Base-by-base conservation (phyloP, 2,329 filamentous ascomycete genomes). In the Grosmannia huntii region DNA sequence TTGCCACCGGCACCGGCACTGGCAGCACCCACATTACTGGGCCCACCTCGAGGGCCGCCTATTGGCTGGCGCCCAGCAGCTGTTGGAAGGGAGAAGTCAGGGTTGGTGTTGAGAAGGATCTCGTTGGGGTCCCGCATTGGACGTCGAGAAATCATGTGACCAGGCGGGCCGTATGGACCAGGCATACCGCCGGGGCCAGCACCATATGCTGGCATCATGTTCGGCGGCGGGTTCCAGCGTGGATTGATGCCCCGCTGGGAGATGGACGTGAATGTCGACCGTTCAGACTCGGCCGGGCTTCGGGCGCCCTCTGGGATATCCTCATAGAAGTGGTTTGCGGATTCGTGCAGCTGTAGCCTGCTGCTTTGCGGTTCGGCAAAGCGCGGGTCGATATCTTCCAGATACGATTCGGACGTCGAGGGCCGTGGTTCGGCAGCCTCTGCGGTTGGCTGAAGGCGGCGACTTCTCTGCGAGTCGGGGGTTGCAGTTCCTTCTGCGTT, bases 301-400 rank as follows among this genome's bases (percentile, higher is more conserved):
- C 87, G 81, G 52, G 80, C 72, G 51, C 79, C 79, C 57, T 68
- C 63, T 62, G 70, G 59, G 66, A 69, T 62, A 68, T 70, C 69
- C 55, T 70, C 67, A 63, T 69, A 68, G 41, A 64, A 62, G 63
- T 64, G 65, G 60, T 64, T 64, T 66, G 66, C 49, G n/a, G 16
- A 36, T 60, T 54, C 70, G 68, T 59, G 69, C 60, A 57, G 65
- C 60, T 49, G 61, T 60, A 14, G 53, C 38, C 9, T 51, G 14
- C 50, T 21, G 28, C 11, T 19, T 12, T 27, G 27, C 14, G 66
- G 70, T 59, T 82, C 79, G 38, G 84, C 87, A 67, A 96, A 97
- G 59, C 85, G 87, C 51, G 92, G 90, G 64, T 96, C 90, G 14
- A 96, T 83, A 69, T 97, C 92, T 76, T 97, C 94, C 68, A 95